Base-by-base conservation (phyloP, 1,284 basidiomycete genomes). In the Testicularia cyperi region DNA sequence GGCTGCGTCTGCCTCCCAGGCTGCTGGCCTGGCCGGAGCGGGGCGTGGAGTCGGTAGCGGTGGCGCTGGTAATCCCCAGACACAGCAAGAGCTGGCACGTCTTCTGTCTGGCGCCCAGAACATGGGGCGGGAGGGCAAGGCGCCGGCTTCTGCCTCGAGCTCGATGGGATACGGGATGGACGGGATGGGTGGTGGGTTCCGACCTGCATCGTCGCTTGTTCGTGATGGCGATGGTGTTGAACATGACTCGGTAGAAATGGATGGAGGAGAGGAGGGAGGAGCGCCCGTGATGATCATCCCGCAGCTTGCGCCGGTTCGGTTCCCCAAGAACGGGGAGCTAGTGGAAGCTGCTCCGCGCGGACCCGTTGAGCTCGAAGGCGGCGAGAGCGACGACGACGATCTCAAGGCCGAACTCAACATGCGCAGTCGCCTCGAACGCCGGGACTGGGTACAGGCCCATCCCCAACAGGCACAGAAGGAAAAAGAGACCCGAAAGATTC, bases 301-400 rank as follows among this genome's bases (percentile, higher is more conserved):
- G 4, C 46, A 54, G 32, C 46, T 62, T 1, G 56, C 57, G 8
- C 57, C 63, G 6, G 55, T 66, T 6, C 58, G 54, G 12, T 66
- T 48, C 29, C 53, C 58, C 25, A 62, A 62, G 47, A 29, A 49
- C 10, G 64, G 64, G 7, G 54, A 66, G 16, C 28, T 61, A 28
- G 25, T 64, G 10, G 40, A 49, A 36, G 61, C 51, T 29, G 6
- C 42, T 0, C 6, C 9, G 6, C 29, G 24, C 10, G 51, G 55
- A 12, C 55, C 55, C 0, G 54, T 68, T 10, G 68, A 68, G 6
- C 27, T 70, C 21, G 52, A 54, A 5, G 68, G 68, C 7, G 49
- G n/a, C 8, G 55, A 65, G 29, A 65, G 62, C 47, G 68, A 70
- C 39, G 61, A 65, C 15, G 68, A 65, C 30, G 65, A 70, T 34